Evolutionary conservation across 176 grass and related monocot genomes (phyloP), one percentile per base, ranked within the genome.

Genomic region (Oryza glumipatula): DNA sequence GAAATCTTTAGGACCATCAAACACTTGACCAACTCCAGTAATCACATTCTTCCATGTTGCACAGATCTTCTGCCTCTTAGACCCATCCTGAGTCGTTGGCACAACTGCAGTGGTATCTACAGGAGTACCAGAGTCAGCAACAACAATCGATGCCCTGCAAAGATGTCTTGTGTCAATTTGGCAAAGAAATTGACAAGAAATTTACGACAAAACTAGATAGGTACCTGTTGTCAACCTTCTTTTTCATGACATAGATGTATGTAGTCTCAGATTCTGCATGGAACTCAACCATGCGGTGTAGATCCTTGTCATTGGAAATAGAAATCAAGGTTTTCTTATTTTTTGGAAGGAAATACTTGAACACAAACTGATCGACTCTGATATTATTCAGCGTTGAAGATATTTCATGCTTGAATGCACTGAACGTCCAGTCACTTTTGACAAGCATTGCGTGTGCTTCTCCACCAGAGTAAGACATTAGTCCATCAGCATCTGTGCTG

Each of bases 271-370:
- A 93, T 52, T 86, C 84, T 1, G 86, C 86, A 91, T 92, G 93
- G 89, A 99, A 99, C 80, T 99, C 93, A 80, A 99, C 91, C 96
- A 99, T 99, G 70, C 96, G 91, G 11, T 10, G 79, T 14, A 99
- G 77, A 48, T 99, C 96, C 87, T 96, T 99, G 88, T 99, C 91
- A 80, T 99, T 99, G 67, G 96, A 94, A 32, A 99, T 86, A 76
- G 96, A 96, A 76, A 99, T 99, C 68, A 93, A 86, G 14, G 94
- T 96, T 61, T 87, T 92, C 56, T 83, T 92, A 73, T 99, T 99
- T 72, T 83, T 96, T 11, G 96, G 96, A 72, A 99, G 96, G 73
- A 99, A 99, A 86, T 99, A 99, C 73, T 99, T 99, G 52, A 96
- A 94, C 28, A 85, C 80, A 22, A 86, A 87, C 41, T 84, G 76